These are phyloP conservation scores for Coelastrella sp. DNA, from an alignment of 139 green algal genomes.

Conservation along the genomic window DNA sequence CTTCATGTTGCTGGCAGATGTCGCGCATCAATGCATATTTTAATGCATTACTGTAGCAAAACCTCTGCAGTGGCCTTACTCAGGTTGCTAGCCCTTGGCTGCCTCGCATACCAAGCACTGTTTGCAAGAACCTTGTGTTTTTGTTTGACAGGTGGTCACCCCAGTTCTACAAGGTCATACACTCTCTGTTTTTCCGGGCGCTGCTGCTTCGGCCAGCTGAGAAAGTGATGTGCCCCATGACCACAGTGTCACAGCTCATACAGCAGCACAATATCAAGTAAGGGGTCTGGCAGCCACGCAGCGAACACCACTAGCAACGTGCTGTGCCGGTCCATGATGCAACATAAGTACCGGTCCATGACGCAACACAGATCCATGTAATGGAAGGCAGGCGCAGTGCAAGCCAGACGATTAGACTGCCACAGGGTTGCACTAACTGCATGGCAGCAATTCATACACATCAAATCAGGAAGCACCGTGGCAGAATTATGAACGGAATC, in stretches of 20 bases:
- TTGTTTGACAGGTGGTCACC: constrained; percentile 28
- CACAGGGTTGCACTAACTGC: too few species aligned
- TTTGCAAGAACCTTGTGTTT: not conserved
- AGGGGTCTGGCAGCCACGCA: not conserved
- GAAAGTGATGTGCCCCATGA: constrained; percentile 46
- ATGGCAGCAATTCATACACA: too few species aligned
- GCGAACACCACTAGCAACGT: not conserved
- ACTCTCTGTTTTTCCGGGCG: not conserved
- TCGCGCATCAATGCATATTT: not conserved
- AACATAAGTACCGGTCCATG: not conserved
- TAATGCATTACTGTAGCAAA: not conserved
- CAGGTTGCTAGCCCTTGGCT: too few species aligned
- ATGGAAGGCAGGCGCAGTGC: too few species aligned
- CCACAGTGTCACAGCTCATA: constrained; percentile 46
- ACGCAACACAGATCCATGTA: too few species aligned
- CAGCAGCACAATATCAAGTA: constrained; percentile 40
- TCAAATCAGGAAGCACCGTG: too few species aligned
- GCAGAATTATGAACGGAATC: too few species aligned
- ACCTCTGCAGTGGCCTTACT: too few species aligned
- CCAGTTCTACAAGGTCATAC: constrained; percentile 38
- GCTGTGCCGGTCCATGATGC: not conserved
- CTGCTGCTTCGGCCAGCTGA: constrained; percentile 43
- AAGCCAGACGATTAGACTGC: too few species aligned
- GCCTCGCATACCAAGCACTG: too few species aligned
- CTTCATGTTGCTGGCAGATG: not conserved